Conservation (phyloP, 139 green algal species). For the Spirogloea muscicola region DNA sequence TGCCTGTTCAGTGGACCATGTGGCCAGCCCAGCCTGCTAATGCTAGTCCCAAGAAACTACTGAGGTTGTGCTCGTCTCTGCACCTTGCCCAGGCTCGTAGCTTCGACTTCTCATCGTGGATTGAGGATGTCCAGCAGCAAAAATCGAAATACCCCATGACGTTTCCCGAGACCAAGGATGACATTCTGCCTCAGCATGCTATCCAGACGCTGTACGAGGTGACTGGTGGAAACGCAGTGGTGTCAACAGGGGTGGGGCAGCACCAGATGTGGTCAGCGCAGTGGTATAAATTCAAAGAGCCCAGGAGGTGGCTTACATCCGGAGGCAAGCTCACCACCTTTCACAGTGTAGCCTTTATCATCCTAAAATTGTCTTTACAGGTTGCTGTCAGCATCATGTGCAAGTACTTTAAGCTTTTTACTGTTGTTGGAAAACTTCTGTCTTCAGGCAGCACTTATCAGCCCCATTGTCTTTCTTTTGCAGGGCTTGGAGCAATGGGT, state of each 20-base stretch:
- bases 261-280: constrained; percentile 98
- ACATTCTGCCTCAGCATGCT: constrained; percentile 91
- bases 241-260: constrained; percentile 96
- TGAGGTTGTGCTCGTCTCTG: too few relatives aligned
- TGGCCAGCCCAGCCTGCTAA: too few relatives aligned
- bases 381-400: too few relatives aligned
- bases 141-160: constrained; percentile 76
- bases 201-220: constrained; percentile 86
- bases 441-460: too few relatives aligned
- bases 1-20: too few relatives aligned
- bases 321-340: constrained; percentile 68
- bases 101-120: constrained; percentile 60
- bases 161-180: constrained; percentile 59
- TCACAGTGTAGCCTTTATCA: too few relatives aligned
- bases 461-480: neutral
- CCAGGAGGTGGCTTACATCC: constrained; percentile 76
- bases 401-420: too few relatives aligned
- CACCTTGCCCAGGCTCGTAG: neutral
- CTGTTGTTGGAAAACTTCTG: too few relatives aligned
- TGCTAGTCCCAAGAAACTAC: too few relatives aligned
- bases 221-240: constrained; percentile 88
- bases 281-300: constrained; percentile 67
- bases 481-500: constrained; percentile 88
- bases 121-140: constrained; percentile 62
- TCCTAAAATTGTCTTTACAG: too few relatives aligned